Evolutionary conservation across 169 alveolate genomes (phyloP).

Genomic region (Eimeria tenella): DNA sequence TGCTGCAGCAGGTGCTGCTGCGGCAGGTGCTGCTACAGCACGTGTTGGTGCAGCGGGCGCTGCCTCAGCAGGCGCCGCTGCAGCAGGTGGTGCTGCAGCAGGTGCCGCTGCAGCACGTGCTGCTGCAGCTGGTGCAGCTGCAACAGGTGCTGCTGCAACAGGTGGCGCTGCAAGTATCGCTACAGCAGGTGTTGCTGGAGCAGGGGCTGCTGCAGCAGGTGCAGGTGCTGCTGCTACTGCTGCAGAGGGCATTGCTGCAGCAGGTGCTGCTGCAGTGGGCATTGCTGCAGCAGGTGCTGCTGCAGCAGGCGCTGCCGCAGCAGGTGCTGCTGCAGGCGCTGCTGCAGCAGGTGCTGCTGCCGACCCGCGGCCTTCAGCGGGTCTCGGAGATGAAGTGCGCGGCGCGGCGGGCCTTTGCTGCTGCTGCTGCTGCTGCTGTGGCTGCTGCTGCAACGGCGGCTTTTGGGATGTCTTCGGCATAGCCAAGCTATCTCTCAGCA

Average conservation of each 20-base stretch:
- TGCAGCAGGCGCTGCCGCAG: background rate
- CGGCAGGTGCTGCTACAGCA: background rate
- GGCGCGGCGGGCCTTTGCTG: background rate
- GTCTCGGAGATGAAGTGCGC: background rate
- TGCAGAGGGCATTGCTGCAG: background rate
- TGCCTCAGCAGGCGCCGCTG: too few relatives aligned
- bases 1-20: background rate
- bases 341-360: slow-evolving; percentile 11
- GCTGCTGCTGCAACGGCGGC: background rate
- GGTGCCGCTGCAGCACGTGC: background rate
- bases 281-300: slow-evolving; percentile 1
- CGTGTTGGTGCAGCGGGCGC: too few relatives aligned
- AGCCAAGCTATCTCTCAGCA: background rate
- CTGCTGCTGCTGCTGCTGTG: slow-evolving; percentile 22
- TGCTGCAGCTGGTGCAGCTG: background rate
- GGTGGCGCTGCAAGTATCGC: background rate
- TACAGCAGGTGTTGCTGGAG: background rate
- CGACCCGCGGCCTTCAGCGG: background rate
- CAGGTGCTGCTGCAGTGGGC: background rate
- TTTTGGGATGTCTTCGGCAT: background rate
- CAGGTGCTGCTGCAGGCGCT: background rate
- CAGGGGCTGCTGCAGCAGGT: slow-evolving; percentile 10
- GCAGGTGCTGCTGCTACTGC: slow-evolving; percentile 45
- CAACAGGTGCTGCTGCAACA: background rate
- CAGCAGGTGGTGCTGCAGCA: background rate